Evolutionary conservation across 208 protist species (phyloP), one percentile per base, ranked within the genome.

Genomic region (Phytomonas francai): DNA sequence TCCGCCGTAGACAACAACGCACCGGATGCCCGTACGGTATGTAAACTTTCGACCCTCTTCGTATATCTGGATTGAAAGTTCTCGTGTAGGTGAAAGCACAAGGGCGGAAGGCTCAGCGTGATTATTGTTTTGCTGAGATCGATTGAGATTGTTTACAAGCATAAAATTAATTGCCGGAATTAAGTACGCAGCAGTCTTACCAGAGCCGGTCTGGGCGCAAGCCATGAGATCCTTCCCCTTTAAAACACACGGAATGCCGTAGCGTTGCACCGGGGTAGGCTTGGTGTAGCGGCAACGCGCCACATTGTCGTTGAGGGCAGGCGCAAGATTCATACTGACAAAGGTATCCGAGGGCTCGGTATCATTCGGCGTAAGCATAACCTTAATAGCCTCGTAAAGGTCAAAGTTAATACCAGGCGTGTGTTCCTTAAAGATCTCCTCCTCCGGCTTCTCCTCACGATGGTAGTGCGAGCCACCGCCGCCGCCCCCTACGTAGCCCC

Each of bases 161-260:
- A 95, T 91, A 61, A 86, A 85, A 70, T 92, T 92, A 63, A 99
- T 97, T 42, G 97, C 96, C 22, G 98, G 98, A 27, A 99, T 78
- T 2, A 99, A 83, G 83, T 99, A 99, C 27, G 98, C 97, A 30
- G 97, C 98, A 3, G 98, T 99, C 86, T 99, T 99, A 66, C 98
- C 98, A 22, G 97, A 99, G 63, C 97, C 98, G 27, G 98, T 99
- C 86, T 99, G 98, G 8, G 98, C 98, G 73, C 98, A 99, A 6
- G 96, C 97, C 97, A 99, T 99, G 5, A 99, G 74, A 79, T 99
- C 98, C 45, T 94, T 72, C 28, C 92, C 89, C 11, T 79, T 70
- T 4, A 93, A 32, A 19, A 98, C 94, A 70, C 97, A 96, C 61
- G 98, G 98, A 63, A 99, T 97, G 65, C 97, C 89, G 73, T 97